Percentiles rank a stretch among this genome's conserved stretches.
These are phyloP conservation scores for Talaromyces thailandensis DNA, from an alignment of 495 filamentous ascomycete genomes.

Conservation along the genomic window DNA sequence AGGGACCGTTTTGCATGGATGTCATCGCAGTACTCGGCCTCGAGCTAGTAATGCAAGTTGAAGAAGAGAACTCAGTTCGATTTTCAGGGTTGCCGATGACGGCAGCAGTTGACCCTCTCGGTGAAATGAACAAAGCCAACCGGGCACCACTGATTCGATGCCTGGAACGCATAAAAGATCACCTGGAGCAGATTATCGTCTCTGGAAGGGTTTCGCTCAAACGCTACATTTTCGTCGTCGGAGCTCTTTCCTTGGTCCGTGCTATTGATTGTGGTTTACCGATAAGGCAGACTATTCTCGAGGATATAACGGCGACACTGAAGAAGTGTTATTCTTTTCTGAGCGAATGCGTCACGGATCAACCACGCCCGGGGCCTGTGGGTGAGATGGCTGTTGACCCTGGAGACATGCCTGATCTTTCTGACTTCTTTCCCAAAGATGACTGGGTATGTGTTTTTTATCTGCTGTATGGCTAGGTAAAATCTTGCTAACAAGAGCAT, in stretches of 20 bases:
- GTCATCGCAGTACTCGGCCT: constrained; percentile 14
- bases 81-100: not conserved
- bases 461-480: not conserved
- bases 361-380: not conserved
- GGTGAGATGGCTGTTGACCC: not conserved
- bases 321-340: constrained; percentile 9
- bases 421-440: not conserved
- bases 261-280: constrained; percentile 13
- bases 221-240: constrained; percentile 14
- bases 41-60: constrained; percentile 16
- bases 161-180: constrained; percentile 13
- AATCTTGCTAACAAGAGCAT: not conserved
- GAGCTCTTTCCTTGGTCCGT: constrained; percentile 12
- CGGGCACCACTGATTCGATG: constrained; percentile 13
- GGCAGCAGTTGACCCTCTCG: not conserved
- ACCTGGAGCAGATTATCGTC: constrained; percentile 14
- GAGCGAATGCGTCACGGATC: not conserved
- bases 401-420: not conserved
- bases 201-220: constrained; percentile 15
- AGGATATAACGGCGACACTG: constrained; percentile 9
- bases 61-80: constrained; percentile 11
- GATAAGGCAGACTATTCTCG: constrained; percentile 10
- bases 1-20: constrained; percentile 15
- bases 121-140: constrained; percentile 8
- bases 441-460: not conserved